Base-by-base conservation (phyloP, 306 rosid genomes). In the Prunus mongolica region DNA sequence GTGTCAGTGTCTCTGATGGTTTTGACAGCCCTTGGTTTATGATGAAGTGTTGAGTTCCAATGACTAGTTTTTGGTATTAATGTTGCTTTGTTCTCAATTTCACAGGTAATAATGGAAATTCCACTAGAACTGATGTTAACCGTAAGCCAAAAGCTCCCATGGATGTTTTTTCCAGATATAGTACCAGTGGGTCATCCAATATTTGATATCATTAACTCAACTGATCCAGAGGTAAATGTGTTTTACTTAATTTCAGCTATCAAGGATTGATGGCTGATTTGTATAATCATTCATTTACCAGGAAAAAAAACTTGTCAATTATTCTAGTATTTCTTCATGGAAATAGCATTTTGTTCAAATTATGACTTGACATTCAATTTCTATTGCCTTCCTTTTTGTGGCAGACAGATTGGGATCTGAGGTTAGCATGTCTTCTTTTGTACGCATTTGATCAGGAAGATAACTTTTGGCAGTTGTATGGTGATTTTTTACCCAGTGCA, bases 151-250 rank as follows among this genome's bases (percentile, higher is more conserved):
- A 92, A 90, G 80, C 95, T 83, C 19, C 98, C 98, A 0, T 92
- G 98, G 98, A 95, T 95, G 98, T 92, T 95, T 84, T 95, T 95
- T 78, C 97, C 98, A 7, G 97, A 95, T 78, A 89, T 92, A 72
- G 80, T 95, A 73, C 98, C 98, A 14, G 28, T 95, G 57, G 97
- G 97, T 79, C 98, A 90, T 87, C 98, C 98, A 67, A 88, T 95
- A 80, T 95, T 95, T 81, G 98, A 95, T 82, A 90, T 95, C 71
- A 90, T 92, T 75, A 89, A 95, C 85, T 95, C 93, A 19, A 95
- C 98, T 15, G 62, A 88, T 90, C 97, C 98, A 61, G 93, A 95
- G 97, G 98, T 95, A 84, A 73, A 41, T 79, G 50, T 28, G 12
- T 72, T 79, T 73, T 27, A 74, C 46, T 52, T 54, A 5, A 69